Evolutionary conservation across 139 green algal species (phyloP).

Genomic region (Desmodesmus armatus): DNA sequence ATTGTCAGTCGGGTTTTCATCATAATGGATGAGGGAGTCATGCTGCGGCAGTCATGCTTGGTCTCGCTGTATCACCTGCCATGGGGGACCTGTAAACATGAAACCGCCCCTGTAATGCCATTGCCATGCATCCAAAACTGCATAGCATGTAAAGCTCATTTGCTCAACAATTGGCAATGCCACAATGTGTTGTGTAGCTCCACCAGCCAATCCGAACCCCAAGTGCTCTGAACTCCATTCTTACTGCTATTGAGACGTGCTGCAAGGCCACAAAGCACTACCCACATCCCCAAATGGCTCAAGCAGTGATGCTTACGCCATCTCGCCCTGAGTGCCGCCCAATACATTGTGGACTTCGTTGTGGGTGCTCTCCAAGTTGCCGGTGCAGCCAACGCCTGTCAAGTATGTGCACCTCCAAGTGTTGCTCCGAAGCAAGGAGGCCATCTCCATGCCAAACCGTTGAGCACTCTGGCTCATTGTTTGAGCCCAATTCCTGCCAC

Average conservation of each 20-base stretch:
- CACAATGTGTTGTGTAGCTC: too few relatives aligned
- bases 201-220: too few relatives aligned
- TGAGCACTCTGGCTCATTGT: neutral
- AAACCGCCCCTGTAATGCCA: too few relatives aligned
- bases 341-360: conserved; percentile 6
- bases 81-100: too few relatives aligned
- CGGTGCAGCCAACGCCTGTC: neutral
- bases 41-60: too few relatives aligned
- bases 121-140: too few relatives aligned
- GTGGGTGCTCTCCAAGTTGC: conserved; percentile 1
- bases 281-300: neutral
- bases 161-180: too few relatives aligned
- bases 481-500: neutral
- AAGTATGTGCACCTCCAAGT: conserved; percentile 13
- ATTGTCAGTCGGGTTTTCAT: neutral
- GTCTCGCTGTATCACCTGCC: too few relatives aligned
- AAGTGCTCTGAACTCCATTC: too few relatives aligned
- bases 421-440: neutral
- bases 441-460: neutral
- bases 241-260: too few relatives aligned
- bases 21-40: neutral
- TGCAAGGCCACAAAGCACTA: too few relatives aligned
- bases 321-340: neutral
- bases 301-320: neutral
- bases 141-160: too few relatives aligned